These are phyloP conservation scores for Barnettozyma sp. DNA, from an alignment of 805 yeast genomes.

Conservation along the genomic window DNA sequence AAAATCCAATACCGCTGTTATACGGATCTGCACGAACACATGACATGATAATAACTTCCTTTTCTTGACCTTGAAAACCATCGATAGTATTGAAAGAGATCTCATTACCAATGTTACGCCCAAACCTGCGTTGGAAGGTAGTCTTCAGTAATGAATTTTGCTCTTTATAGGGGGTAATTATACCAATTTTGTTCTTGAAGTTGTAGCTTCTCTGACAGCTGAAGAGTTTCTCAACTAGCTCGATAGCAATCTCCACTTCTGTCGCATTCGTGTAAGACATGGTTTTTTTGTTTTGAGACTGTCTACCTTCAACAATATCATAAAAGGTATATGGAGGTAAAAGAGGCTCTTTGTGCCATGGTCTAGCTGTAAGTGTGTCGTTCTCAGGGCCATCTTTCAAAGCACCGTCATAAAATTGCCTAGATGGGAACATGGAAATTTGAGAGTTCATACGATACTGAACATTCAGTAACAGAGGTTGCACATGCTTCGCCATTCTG, in stretches of 20 bases:
- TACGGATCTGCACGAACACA: constrained; percentile 85
- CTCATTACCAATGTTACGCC: constrained; percentile 51
- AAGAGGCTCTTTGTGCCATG: constrained; percentile 62
- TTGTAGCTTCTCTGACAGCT: constrained; percentile 37
- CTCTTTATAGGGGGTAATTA: constrained; percentile 92
- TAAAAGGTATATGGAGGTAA: constrained; percentile 77
- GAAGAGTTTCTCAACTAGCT: constrained; percentile 52
- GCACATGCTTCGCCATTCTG: constrained; percentile 70
- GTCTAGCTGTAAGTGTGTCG: constrained; percentile 48
- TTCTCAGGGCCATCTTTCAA: constrained; percentile 77
- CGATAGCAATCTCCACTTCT: constrained; percentile 72
- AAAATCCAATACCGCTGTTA: constrained; percentile 65
- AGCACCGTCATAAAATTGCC: constrained; percentile 67
- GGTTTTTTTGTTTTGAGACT: constrained; percentile 55
- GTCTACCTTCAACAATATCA: constrained; percentile 57
- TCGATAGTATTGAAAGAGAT: constrained; percentile 93
- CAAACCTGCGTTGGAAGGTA: constrained; percentile 53
- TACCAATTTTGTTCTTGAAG: constrained; percentile 72
- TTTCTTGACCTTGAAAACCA: constrained; percentile 98
- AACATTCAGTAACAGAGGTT: constrained; percentile 67
- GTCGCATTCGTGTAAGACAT: constrained; percentile 62
- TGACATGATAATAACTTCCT: constrained; percentile 86
- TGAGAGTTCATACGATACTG: constrained; percentile 98
- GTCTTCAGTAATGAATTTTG: constrained; percentile 60
- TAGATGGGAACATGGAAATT: constrained; percentile 81